A percentile compares a stretch with the other conserved stretches of the same genome.
Conservation (phyloP, 2,329 filamentous ascomycete genomes). For the Dactylellina parvicollis region DNA sequence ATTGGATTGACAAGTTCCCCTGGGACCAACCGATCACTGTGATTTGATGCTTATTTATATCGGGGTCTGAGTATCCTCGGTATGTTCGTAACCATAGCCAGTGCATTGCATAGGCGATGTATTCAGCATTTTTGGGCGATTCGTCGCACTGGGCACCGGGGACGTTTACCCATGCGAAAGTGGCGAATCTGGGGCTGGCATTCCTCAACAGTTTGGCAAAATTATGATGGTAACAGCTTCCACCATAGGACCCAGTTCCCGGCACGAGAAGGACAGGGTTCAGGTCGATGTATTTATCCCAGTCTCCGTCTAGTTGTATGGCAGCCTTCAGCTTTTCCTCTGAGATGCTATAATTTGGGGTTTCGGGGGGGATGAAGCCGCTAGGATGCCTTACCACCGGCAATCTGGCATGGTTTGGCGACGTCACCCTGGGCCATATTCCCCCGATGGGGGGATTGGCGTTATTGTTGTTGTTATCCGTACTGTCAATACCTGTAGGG, state of each 20-base stretch:
- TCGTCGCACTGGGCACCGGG: slow-evolving; percentile 65
- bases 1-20: slow-evolving; percentile 68
- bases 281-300: slow-evolving; percentile 63
- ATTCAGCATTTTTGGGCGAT: slow-evolving; percentile 67
- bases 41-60: slow-evolving; percentile 62
- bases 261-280: slow-evolving; percentile 67
- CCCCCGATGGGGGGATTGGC: slow-evolving; percentile 22
- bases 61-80: slow-evolving; percentile 65
- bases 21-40: slow-evolving; percentile 68
- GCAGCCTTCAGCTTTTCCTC: slow-evolving; percentile 65
- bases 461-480: slow-evolving; percentile 29
- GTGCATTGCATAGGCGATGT: slow-evolving; percentile 67
- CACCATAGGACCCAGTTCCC: slow-evolving; percentile 66
- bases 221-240: slow-evolving; percentile 64
- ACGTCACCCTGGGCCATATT: slow-evolving; percentile 61
- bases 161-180: slow-evolving; percentile 69
- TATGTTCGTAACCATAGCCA: slow-evolving; percentile 27
- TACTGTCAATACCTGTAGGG: slow-evolving; percentile 26
- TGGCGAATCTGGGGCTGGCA: slow-evolving; percentile 62
- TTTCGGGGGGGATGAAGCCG: slow-evolving; percentile 57
- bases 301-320: slow-evolving; percentile 66
- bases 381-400: slow-evolving; percentile 5
- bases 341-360: slow-evolving; percentile 65
- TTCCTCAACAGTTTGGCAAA: slow-evolving; percentile 64
- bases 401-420: slow-evolving; percentile 19